Conservation (phyloP, 805 yeast species). For the Candida incommunis region DNA sequence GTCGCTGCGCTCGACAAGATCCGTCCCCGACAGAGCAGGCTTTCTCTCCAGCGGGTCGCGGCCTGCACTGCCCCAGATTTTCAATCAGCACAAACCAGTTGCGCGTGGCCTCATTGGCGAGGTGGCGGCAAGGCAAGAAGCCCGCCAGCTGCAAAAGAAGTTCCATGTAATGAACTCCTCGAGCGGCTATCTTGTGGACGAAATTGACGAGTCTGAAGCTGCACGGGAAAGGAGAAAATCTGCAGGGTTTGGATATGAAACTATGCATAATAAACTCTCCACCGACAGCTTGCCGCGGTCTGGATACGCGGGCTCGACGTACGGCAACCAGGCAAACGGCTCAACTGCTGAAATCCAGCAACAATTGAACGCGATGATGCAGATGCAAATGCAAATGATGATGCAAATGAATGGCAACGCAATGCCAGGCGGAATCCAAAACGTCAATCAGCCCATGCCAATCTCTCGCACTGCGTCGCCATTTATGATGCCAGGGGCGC, state of each 20-base stretch:
- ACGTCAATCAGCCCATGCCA: background rate
- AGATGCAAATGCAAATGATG: constrained; percentile 1
- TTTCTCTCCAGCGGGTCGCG: background rate
- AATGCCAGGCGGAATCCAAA: background rate
- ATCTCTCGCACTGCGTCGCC: background rate
- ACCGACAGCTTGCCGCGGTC: background rate
- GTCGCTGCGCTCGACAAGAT: background rate
- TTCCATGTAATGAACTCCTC: background rate
- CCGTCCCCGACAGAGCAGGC: background rate
- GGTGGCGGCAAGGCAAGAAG: background rate
- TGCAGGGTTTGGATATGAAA: background rate
- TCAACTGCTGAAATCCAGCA: background rate
- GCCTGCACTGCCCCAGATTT: background rate
- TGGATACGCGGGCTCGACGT: background rate
- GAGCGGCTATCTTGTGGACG: background rate
- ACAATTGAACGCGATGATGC: background rate
- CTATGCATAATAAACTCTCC: background rate
- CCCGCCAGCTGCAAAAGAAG: background rate
- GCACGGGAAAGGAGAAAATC: background rate
- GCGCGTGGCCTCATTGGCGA: background rate
- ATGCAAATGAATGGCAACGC: background rate
- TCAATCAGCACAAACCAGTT: background rate
- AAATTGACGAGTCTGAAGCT: background rate
- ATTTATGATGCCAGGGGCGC: background rate
- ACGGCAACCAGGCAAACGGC: background rate